Percentiles rank a stretch among this genome's conserved stretches.
These are phyloP conservation scores for Helichrysum umbraculigerum DNA, from an alignment of 129 eudicot genomes.

Conservation along the genomic window DNA sequence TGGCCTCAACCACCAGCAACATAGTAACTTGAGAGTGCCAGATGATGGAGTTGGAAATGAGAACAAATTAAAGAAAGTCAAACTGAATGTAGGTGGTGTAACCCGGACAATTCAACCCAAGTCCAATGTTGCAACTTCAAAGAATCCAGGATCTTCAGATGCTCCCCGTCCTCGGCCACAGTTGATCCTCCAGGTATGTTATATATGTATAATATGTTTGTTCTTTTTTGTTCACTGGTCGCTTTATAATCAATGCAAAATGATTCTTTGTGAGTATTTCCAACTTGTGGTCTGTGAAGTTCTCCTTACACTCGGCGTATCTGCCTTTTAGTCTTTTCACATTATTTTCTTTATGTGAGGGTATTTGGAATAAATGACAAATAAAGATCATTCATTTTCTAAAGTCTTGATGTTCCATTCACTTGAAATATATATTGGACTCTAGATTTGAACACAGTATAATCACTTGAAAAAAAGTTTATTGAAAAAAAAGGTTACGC, in stretches of 20 bases:
- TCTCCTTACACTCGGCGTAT: not conserved
- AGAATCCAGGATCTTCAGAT: slow-evolving; percentile 44
- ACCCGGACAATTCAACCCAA: slow-evolving; percentile 82
- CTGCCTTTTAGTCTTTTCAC: not conserved
- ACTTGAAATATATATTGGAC: not conserved
- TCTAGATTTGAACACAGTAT: not conserved
- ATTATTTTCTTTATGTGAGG: slow-evolving; percentile 8
- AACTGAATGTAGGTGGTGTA: slow-evolving; percentile 85
- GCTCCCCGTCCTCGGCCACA: slow-evolving; percentile 46
- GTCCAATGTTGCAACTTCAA: slow-evolving; percentile 45
- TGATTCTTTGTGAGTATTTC: slow-evolving; percentile 5
- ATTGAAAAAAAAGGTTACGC: no score
- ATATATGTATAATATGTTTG: not conserved
- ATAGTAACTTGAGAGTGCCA: slow-evolving; percentile 1
- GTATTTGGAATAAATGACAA: not conserved
- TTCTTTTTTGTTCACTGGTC: not conserved
- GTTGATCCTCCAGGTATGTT: slow-evolving; percentile 53
- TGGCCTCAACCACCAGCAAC: slow-evolving; percentile 28
- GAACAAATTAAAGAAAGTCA: slow-evolving; percentile 65
- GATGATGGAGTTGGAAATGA: slow-evolving; percentile 55
- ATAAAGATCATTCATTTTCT: not conserved
- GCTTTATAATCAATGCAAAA: not conserved
- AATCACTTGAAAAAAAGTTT: no score
- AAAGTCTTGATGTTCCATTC: not conserved
- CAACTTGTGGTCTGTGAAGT: not conserved